Evolutionary conservation across 768 basidiomycete genomes (phyloP), one percentile per base, ranked within the genome.

Genomic region (Ephemerocybe angulata): DNA sequence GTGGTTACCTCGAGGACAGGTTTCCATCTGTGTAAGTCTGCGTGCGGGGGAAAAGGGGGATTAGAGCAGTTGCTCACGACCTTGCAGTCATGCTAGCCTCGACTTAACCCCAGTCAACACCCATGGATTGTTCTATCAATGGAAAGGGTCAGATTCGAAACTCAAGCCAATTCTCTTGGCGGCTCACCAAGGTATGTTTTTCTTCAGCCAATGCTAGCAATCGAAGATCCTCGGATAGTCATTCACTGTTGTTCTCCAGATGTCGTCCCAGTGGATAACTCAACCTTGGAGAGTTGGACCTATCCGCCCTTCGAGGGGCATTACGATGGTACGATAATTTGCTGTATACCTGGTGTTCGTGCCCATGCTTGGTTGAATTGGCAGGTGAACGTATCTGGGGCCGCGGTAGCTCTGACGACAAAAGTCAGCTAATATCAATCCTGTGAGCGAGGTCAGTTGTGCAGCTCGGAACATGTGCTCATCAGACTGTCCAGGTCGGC

Each of bases 371-470:
- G n/a, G 17, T n/a, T 19, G 1, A 57, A 65, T 31, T 63, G 65
- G 35, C 42, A 44, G 65, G 58, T 5, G 65, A 67, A 35, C 68
- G 67, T 63, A 56, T 69, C 11, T 66, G 68, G 52, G 69, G 69
- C 15, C 62, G 69, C 15, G 69, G 69, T 31, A 55, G 65, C 3
- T 60, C 65, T 0, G 69, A 70, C 49, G 68, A 67, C 52, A 70
- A 70, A 57, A 67, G 68, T 46, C 67, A 67, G 51, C 60, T 70
- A 17, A 64, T 70, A 24, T 67, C 67, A 1, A 64, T 69, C 10
- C n/a, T 70, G 57, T 67, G 33, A 28, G 52, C 19, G 13, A n/a
- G n/a, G n/a, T n/a, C n/a, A n/a, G n/a, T n/a, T n/a, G n/a, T n/a
- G 13, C 27, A 22, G 8, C 10, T 10, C 48, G 30, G 8, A 27